Evolutionary conservation across 1,284 basidiomycete genomes (phyloP).

Genomic region (Pyrrhoderma noxium): DNA sequence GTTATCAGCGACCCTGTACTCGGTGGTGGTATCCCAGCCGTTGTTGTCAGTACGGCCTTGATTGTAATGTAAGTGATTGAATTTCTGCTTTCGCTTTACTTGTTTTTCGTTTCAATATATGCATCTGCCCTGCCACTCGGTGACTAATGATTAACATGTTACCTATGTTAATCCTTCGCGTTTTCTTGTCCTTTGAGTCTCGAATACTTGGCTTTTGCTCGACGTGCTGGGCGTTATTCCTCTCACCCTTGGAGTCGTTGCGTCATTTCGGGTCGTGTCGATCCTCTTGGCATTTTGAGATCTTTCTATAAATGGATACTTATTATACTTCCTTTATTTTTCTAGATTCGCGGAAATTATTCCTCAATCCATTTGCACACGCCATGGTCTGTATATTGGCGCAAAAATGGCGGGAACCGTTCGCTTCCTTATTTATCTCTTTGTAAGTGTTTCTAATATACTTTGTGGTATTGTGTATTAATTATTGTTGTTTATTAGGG

Average conservation of each 20-base stretch:
- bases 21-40: conserved; percentile 77
- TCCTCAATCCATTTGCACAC: conserved; percentile 84
- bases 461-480: background rate
- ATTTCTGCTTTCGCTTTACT: background rate
- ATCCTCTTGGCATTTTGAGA: no score
- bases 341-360: conserved; percentile 84
- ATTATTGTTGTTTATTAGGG: conserved; percentile 36
- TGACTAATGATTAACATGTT: no score
- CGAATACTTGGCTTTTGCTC: background rate
- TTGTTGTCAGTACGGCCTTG: conserved; percentile 77
- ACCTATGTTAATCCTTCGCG: background rate
- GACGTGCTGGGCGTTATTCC: no score
- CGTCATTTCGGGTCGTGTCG: no score
- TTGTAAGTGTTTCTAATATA: conserved; percentile 39
- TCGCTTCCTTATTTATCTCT: conserved; percentile 55
- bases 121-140: background rate
- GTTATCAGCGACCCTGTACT: conserved; percentile 85
- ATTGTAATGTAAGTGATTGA: conserved; percentile 68
- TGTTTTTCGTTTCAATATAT: background rate
- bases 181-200: background rate
- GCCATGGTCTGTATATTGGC: conserved; percentile 87
- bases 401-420: conserved; percentile 85
- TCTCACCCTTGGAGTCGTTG: no score
- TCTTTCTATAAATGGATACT: background rate
- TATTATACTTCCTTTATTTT: background rate